These are phyloP conservation scores for Stemphylium vesicarium DNA, from an alignment of 2,329 filamentous ascomycete species.

Conservation along the genomic window DNA sequence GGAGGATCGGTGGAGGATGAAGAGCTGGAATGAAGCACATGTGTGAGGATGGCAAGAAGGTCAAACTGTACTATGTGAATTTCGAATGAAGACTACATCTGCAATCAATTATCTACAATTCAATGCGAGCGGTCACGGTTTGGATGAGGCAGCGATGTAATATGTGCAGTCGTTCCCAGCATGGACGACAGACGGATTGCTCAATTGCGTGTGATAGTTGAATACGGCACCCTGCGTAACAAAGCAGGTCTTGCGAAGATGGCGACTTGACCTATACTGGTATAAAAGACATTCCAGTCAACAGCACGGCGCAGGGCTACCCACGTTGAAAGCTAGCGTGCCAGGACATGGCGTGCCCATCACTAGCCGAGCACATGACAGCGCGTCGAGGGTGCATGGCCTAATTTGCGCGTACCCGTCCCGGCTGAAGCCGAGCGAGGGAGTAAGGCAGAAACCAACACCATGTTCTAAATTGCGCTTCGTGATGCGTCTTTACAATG, in stretches of 20 bases:
- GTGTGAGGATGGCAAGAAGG: background rate
- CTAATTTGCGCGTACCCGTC: conserved; percentile 21
- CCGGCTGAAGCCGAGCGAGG: conserved; percentile 13
- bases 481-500: conserved; percentile 30
- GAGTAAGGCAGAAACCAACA: conserved; percentile 24
- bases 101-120: background rate
- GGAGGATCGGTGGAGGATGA: background rate
- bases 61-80: conserved; percentile 3
- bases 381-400: conserved; percentile 13
- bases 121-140: too few species aligned
- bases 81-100: conserved; percentile 16
- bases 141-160: background rate
- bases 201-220: too few species aligned
- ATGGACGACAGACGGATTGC: too few species aligned
- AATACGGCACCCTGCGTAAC: too few species aligned
- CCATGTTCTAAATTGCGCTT: conserved; percentile 10
- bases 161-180: background rate
- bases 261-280: too few species aligned
- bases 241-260: too few species aligned
- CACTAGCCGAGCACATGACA: conserved; percentile 20
- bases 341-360: background rate
- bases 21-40: background rate
- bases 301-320: too few species aligned
- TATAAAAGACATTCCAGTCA: too few species aligned
- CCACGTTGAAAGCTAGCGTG: background rate